These are phyloP conservation scores for Monosporozyma servazzii DNA, from an alignment of 805 yeast species.

Conservation along the genomic window DNA sequence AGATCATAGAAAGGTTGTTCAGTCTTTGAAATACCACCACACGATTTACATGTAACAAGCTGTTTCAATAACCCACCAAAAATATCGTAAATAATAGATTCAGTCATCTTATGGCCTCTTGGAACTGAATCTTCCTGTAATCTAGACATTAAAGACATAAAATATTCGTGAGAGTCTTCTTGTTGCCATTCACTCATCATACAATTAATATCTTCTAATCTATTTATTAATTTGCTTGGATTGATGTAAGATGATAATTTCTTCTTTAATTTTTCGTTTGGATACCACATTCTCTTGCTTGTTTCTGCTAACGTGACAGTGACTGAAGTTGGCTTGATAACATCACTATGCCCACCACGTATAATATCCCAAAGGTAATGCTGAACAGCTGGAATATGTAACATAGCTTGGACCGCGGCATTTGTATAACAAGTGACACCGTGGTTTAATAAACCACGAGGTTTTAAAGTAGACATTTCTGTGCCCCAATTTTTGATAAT, in stretches of 20 bases:
- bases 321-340: constrained; percentile 48
- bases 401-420: constrained; percentile 83
- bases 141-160: constrained; percentile 81
- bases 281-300: constrained; percentile 57
- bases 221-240: constrained; percentile 63
- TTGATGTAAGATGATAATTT: constrained; percentile 42
- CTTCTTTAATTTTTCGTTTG: constrained; percentile 34
- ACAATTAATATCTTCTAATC: constrained; percentile 78
- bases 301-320: constrained; percentile 61
- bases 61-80: constrained; percentile 89
- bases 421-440: constrained; percentile 97
- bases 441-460: constrained; percentile 72
- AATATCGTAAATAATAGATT: constrained; percentile 79
- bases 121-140: constrained; percentile 91
- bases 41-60: constrained; percentile 70
- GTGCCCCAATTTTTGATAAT: constrained; percentile 64
- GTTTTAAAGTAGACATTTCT: constrained; percentile 37
- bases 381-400: constrained; percentile 85
- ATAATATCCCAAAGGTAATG: constrained; percentile 68
- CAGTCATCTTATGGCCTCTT: constrained; percentile 71
- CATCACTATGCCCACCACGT: constrained; percentile 40
- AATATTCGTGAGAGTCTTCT: constrained; percentile 95
- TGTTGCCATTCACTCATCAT: constrained; percentile 98
- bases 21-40: constrained; percentile 78
- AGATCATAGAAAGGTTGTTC: constrained; percentile 91